Conservation (phyloP, 2,329 filamentous ascomycete species). For the Fusarium redolens region DNA sequence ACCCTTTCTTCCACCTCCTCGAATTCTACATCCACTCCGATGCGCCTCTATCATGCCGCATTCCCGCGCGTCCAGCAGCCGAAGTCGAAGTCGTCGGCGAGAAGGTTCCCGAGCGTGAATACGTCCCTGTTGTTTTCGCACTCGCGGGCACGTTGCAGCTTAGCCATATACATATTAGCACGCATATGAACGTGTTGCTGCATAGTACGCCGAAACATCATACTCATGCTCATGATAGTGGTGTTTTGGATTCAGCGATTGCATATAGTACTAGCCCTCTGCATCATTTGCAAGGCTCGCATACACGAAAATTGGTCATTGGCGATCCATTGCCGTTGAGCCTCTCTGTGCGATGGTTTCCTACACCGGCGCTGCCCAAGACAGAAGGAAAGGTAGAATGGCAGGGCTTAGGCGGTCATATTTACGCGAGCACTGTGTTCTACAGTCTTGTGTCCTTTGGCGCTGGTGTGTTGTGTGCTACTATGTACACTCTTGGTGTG, state of each 20-base stretch:
- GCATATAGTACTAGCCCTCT: constrained; percentile 86
- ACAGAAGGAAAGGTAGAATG: constrained; percentile 74
- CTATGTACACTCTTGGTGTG: constrained; percentile 70
- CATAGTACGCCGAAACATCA: constrained; percentile 75
- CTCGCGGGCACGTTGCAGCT: constrained; percentile 89
- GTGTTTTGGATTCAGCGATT: constrained; percentile 86
- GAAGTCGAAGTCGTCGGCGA: constrained; percentile 67
- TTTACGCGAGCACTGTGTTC: constrained; percentile 72
- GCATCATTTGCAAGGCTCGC: constrained; percentile 65
- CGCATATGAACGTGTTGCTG: constrained; percentile 88
- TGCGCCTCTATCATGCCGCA: constrained; percentile 89
- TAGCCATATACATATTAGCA: constrained; percentile 90
- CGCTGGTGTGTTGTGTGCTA: constrained; percentile 64
- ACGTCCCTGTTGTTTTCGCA: constrained; percentile 88
- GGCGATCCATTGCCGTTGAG: constrained; percentile 84
- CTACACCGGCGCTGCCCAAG: constrained; percentile 75
- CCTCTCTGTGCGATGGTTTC: constrained; percentile 90
- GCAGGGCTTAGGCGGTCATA: constrained; percentile 72
- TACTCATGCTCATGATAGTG: constrained; percentile 72
- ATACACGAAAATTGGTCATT: constrained; percentile 78
- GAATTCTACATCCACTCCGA: constrained; percentile 99
- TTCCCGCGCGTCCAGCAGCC: constrained; percentile 78
- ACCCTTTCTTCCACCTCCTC: constrained; percentile 87
- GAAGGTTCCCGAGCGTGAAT: constrained; percentile 64
- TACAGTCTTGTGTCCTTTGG: constrained; percentile 70